Evolutionary conservation across 805 yeast species (phyloP).

Genomic region (baker's yeast (Saccharomyces cerevisiae)): DNA sequence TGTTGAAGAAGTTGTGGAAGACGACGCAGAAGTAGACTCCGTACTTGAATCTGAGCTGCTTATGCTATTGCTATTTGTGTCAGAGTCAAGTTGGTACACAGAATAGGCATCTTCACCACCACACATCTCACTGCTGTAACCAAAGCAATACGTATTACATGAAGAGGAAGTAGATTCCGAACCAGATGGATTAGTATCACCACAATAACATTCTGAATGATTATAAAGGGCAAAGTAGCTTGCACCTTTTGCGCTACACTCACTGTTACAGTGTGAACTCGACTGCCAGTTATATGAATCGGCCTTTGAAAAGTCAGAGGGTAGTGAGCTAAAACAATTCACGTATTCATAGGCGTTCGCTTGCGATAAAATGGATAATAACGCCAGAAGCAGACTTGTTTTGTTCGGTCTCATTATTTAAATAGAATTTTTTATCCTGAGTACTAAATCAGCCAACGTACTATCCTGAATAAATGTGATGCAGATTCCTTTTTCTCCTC

Average conservation of each 20-base stretch:
- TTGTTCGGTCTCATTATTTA: neutral
- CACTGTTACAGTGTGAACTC: conserved; percentile 18
- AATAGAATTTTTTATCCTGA: neutral
- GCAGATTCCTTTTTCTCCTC: neutral
- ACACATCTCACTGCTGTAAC: conserved; percentile 51
- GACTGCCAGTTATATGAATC: conserved; percentile 23
- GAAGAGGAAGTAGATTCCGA: conserved; percentile 10
- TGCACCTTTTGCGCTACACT: conserved; percentile 15
- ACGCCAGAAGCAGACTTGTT: neutral
- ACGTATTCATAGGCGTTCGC: conserved; percentile 12
- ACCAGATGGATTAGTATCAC: conserved; percentile 16
- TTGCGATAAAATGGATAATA: neutral
- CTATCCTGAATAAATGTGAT: neutral
- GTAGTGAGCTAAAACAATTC: conserved; percentile 25
- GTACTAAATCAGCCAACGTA: neutral
- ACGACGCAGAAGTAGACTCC: conserved; percentile 2
- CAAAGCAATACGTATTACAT: conserved; percentile 40
- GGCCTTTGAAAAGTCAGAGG: conserved; percentile 21
- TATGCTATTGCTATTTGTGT: conserved; percentile 1
- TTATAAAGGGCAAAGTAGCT: conserved; percentile 26
- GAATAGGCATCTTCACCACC: conserved; percentile 48
- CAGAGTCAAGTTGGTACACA: conserved; percentile 33
- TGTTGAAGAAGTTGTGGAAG: conserved; percentile 6
- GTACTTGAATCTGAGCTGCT: conserved; percentile 11
- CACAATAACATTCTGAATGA: conserved; percentile 29